Conservation (phyloP, 305 asterid species). For the Petunia hybrid region DNA sequence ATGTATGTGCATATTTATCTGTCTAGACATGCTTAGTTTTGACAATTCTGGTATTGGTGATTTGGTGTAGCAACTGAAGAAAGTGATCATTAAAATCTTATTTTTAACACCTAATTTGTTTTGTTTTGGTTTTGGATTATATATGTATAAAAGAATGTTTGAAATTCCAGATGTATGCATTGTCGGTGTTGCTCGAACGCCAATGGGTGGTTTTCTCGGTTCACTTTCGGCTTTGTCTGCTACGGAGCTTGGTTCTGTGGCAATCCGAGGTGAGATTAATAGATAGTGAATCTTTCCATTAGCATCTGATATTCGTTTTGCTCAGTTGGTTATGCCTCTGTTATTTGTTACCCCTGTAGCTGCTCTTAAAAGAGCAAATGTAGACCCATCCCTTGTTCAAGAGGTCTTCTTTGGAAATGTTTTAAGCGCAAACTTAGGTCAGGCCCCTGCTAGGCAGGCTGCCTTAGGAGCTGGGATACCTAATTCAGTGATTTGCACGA, state of each 20-base stretch:
- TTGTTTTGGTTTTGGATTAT: not conserved
- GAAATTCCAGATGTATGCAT: constrained; percentile 82
- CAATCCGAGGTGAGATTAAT: constrained; percentile 62
- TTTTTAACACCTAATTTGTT: not conserved
- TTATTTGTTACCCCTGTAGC: constrained; percentile 48
- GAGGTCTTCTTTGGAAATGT: constrained; percentile 98
- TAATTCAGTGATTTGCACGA: constrained; percentile 81
- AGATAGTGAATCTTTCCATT: not conserved
- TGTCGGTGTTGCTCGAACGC: constrained; percentile 97
- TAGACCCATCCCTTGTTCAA: constrained; percentile 83
- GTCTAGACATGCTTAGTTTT: not conserved
- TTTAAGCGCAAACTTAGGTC: constrained; percentile 96
- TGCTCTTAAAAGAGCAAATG: constrained; percentile 88
- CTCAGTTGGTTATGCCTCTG: not conserved
- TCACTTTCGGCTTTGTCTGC: constrained; percentile 88
- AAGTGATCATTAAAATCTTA: not conserved
- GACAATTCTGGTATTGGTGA: not conserved
- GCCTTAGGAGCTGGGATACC: constrained; percentile 96
- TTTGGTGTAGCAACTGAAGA: not conserved
- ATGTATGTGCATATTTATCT: not conserved
- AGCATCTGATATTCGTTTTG: constrained; percentile 24
- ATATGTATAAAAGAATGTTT: not conserved
- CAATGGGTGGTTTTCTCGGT: constrained; percentile 89
- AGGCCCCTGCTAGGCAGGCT: constrained; percentile 99
- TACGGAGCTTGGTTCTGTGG: constrained; percentile 92